These are phyloP conservation scores for Aspergillus latus DNA, from an alignment of 2,329 filamentous ascomycete species.

Conservation along the genomic window DNA sequence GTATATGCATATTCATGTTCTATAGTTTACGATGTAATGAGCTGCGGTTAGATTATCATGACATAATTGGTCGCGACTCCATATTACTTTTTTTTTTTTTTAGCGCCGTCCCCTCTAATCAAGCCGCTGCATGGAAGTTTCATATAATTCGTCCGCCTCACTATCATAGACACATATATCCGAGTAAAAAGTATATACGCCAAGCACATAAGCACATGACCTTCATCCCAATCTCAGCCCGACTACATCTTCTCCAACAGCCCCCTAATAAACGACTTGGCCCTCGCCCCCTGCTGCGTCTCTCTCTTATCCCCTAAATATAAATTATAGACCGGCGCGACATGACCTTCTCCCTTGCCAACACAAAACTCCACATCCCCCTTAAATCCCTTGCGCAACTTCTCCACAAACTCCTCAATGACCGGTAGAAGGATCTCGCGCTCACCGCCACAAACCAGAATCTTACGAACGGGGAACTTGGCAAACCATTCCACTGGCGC, in stretches of 20 bases:
- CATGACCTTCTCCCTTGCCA: conserved; percentile 42
- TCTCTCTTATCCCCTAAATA: conserved; percentile 36
- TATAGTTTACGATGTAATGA: not conserved
- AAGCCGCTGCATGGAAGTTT: too few relatives aligned
- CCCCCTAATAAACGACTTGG: conserved; percentile 38
- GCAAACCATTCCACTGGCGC: conserved; percentile 57
- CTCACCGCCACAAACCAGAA: conserved; percentile 56
- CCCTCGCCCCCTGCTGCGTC: conserved; percentile 41
- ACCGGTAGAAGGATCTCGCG: conserved; percentile 59
- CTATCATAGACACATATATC: too few relatives aligned
- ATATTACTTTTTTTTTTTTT: too few relatives aligned
- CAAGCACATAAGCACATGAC: too few relatives aligned
- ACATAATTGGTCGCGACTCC: too few relatives aligned
- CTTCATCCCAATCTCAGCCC: not conserved
- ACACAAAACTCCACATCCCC: conserved; percentile 36
- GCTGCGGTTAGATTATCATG: not conserved
- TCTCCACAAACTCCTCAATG: conserved; percentile 52
- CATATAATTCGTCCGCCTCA: too few relatives aligned
- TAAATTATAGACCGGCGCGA: conserved; percentile 43
- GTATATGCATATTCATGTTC: not conserved
- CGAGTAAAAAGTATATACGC: too few relatives aligned
- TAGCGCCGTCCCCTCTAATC: too few relatives aligned
- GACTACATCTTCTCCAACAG: conserved; percentile 15
- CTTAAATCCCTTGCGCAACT: conserved; percentile 41
- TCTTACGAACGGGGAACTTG: conserved; percentile 48